phyloP scores from a whole-genome alignment of 257 asterid genomes.

The Ehretia macrophylla region DNA sequence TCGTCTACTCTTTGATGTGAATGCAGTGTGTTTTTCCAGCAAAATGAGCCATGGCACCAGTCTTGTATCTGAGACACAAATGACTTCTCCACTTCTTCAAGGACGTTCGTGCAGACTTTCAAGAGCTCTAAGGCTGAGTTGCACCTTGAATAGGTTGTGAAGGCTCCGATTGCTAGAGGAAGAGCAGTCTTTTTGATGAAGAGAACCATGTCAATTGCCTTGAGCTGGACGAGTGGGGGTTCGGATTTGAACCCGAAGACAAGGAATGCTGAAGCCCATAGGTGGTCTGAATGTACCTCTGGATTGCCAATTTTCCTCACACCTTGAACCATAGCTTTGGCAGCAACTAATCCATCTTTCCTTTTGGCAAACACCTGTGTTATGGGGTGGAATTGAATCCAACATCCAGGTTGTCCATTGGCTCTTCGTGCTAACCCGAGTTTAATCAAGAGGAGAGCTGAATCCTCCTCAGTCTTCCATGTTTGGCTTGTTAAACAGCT shows the following conservation, averaged over 20 bases:
- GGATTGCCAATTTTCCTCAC: slow-evolving; percentile 51
- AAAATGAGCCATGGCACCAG: slow-evolving; percentile 74
- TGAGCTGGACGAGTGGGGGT: slow-evolving; percentile 71
- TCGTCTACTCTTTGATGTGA: slow-evolving; percentile 66
- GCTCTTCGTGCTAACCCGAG: slow-evolving; percentile 66
- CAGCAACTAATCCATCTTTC: slow-evolving; percentile 38
- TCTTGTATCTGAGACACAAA: slow-evolving; percentile 74
- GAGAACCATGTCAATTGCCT: slow-evolving; percentile 61
- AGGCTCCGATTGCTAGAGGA: slow-evolving; percentile 63
- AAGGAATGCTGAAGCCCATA: slow-evolving; percentile 80
- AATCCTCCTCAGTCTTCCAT: slow-evolving; percentile 71
- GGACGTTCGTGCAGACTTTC: slow-evolving; percentile 77
- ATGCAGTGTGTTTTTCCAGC: slow-evolving; percentile 72
- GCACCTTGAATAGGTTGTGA: slow-evolving; percentile 66
- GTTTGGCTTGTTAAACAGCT: slow-evolving; percentile 42
- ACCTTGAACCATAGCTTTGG: slow-evolving; percentile 63
- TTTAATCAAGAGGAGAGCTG: slow-evolving; percentile 54
- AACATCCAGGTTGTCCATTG: slow-evolving; percentile 52
- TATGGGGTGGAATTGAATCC: slow-evolving; percentile 81
- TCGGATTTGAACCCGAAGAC: slow-evolving; percentile 81
- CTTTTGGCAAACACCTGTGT: slow-evolving; percentile 51
- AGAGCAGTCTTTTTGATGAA: slow-evolving; percentile 62
- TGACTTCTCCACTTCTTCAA: slow-evolving; percentile 83
- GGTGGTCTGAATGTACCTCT: slow-evolving; percentile 41
- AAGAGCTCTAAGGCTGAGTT: slow-evolving; percentile 78